Evolutionary conservation across 2,329 filamentous ascomycete genomes (phyloP).

Genomic region (Hypoxylon sp.): DNA sequence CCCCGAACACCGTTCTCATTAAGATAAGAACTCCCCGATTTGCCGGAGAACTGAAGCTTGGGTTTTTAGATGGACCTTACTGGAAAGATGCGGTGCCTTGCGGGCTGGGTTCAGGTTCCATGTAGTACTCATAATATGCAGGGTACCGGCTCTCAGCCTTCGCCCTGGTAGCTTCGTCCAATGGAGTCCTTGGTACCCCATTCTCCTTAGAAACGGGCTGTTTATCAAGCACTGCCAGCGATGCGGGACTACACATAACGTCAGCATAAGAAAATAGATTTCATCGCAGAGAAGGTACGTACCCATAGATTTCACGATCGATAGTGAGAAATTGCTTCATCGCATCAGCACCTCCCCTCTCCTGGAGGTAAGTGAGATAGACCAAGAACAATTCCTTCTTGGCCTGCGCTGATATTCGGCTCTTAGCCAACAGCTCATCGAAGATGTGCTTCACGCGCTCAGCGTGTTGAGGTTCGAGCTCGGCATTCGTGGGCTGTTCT

Average conservation of each 20-base stretch:
- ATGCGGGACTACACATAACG: slow-evolving; percentile 59
- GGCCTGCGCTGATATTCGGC: slow-evolving; percentile 74
- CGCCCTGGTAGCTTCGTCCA: slow-evolving; percentile 66
- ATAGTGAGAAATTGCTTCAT: slow-evolving; percentile 89
- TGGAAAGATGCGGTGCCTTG: slow-evolving; percentile 69
- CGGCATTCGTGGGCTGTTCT: slow-evolving; percentile 79
- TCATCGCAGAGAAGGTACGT: slow-evolving; percentile 55
- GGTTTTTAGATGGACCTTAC: slow-evolving; percentile 50
- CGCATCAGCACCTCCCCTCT: slow-evolving; percentile 83
- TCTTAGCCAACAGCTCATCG: slow-evolving; percentile 80
- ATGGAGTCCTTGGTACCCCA: slow-evolving; percentile 58
- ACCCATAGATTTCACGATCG: slow-evolving; percentile 91
- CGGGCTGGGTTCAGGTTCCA: slow-evolving; percentile 62
- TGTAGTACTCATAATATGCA: slow-evolving; percentile 68
- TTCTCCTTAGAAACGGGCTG: slow-evolving; percentile 62
- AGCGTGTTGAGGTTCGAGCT: slow-evolving; percentile 75
- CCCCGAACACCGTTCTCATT: slow-evolving; percentile 1
- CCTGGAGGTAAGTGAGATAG: slow-evolving; percentile 88
- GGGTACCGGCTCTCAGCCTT: slow-evolving; percentile 68
- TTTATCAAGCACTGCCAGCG: slow-evolving; percentile 60
- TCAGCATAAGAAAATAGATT: slow-evolving; percentile 24
- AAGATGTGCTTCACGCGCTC: slow-evolving; percentile 86
- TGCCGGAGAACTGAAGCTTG: slow-evolving; percentile 2
- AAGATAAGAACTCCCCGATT: background rate
- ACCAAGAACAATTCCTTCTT: slow-evolving; percentile 82